Conservation (phyloP, 352 stramenopile species). For the Hyaloperonospora brassicae region DNA sequence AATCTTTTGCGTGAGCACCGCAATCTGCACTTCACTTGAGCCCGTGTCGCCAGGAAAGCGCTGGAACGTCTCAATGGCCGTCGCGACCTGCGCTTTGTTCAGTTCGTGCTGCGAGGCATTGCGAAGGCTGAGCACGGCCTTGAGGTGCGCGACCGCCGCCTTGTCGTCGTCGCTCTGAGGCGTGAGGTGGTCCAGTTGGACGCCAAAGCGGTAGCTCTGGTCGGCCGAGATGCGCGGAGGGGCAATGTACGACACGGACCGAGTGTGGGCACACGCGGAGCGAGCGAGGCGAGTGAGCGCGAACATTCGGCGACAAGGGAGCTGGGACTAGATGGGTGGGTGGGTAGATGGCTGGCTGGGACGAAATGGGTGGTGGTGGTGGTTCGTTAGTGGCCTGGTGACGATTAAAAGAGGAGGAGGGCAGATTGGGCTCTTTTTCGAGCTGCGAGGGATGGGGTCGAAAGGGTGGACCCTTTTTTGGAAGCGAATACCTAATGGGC, state of each 20-base stretch:
- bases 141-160: conserved; percentile 43
- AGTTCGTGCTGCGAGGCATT: conserved; percentile 80
- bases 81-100: conserved; percentile 74
- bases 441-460: too few species aligned
- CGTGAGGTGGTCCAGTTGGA: conserved; percentile 44
- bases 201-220: conserved; percentile 57
- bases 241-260: conserved; percentile 55
- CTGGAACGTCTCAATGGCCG: conserved; percentile 79
- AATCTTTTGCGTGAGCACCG: conserved; percentile 83
- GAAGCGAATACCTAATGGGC: too few species aligned
- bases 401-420: too few species aligned
- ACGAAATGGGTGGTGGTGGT: too few species aligned
- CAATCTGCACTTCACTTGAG: conserved; percentile 81
- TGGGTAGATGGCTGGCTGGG: too few species aligned
- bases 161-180: conserved; percentile 34
- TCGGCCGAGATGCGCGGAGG: conserved; percentile 44
- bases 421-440: too few species aligned
- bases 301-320: conserved; percentile 25
- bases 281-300: conserved; percentile 32
- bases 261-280: conserved; percentile 11
- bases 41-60: conserved; percentile 80
- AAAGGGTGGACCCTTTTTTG: too few species aligned
- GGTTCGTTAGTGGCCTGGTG: too few species aligned
- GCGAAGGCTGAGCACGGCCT: conserved; percentile 58
- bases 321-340: too few species aligned